Percentiles rank a stretch among this genome's conserved stretches.
These are phyloP conservation scores for Oryza glumipatula DNA, from an alignment of 176 grass and related monocot genomes.

Conservation along the genomic window DNA sequence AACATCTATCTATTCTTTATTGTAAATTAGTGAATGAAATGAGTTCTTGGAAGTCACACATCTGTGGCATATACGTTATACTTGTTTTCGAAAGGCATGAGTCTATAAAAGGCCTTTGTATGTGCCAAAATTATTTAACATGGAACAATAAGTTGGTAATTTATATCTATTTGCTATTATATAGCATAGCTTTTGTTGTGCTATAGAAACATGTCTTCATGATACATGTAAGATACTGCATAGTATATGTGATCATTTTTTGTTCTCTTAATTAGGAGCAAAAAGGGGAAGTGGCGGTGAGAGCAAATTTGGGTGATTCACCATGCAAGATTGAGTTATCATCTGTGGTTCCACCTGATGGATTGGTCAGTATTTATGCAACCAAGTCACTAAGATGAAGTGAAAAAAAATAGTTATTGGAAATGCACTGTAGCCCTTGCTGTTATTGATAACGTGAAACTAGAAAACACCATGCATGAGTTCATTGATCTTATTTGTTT, in stretches of 20 bases:
- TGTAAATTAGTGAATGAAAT: background rate
- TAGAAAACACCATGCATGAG: background rate
- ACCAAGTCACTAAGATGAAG: background rate
- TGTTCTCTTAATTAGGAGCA: slow-evolving; percentile 59
- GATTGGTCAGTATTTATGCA: slow-evolving; percentile 65
- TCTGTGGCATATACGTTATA: background rate
- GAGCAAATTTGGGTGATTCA: slow-evolving; percentile 73
- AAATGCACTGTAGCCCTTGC: background rate
- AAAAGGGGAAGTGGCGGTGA: slow-evolving; percentile 80
- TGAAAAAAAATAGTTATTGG: background rate
- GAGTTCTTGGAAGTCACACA: background rate
- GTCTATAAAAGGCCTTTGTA: background rate
- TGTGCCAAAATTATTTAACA: background rate
- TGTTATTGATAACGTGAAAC: background rate
- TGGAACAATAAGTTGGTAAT: background rate
- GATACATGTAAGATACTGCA: background rate
- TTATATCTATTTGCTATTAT: background rate
- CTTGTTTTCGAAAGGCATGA: background rate
- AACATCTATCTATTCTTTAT: slow-evolving; percentile 4
- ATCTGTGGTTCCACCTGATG: slow-evolving; percentile 75
- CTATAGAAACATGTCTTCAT: background rate
- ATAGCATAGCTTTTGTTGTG: background rate
- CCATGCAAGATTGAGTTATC: slow-evolving; percentile 85
- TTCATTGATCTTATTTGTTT: slow-evolving; percentile 24
- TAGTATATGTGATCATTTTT: slow-evolving; percentile 28